Base-by-base conservation (phyloP, 768 basidiomycete species). In the Pleurotus giganteus region DNA sequence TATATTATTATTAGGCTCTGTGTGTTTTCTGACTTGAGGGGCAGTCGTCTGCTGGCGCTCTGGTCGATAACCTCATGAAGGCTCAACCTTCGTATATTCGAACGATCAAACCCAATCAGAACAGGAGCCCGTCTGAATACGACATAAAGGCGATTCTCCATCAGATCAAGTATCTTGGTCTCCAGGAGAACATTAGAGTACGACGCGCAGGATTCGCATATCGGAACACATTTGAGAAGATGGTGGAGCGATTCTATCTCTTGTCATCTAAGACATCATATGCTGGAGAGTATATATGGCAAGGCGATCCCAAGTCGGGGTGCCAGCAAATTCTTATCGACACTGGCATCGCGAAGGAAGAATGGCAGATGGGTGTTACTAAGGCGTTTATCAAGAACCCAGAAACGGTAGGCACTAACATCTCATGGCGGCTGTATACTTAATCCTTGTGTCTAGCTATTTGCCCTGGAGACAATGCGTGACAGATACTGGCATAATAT, bases 401-500 rank as follows among this genome's bases (percentile, higher is more conserved):
- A 0, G 97, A 98, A 70, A 98, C 96, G 17, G 92, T 95, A 68
- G 23, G 21, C 31, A 29, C 45, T 55, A 45, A 23, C 27, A 29
- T 45, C 36, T 32, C 17, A 17, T 49, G 52, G 4, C 45, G 29
- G 28, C 55, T 44, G n/a, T 21, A 46, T 23, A 45, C n/a, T 54
- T 52, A 44, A 49, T 57, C 26, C 19, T n/a, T 55, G 52, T 42
- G 47, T 47, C 5, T 55, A 98, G 93, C 83, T 99, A 19, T 99
- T 99, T 68, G 97, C 96, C 11, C 75, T 99, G 54, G 97, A 99
- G 75, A 95, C 93, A 5, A 98, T 98, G 93, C 87, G 97, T 49
- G 97, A 99, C 68, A 85, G 91, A 51, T 99, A 98, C 70, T 99
- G 97, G 97, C 97, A 99, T 70, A 98, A 98, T 70, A 99, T 99